Evolutionary conservation across 176 grass and related monocot species (phyloP), one percentile per base, ranked within the genome.

Genomic region (Themeda triandra): DNA sequence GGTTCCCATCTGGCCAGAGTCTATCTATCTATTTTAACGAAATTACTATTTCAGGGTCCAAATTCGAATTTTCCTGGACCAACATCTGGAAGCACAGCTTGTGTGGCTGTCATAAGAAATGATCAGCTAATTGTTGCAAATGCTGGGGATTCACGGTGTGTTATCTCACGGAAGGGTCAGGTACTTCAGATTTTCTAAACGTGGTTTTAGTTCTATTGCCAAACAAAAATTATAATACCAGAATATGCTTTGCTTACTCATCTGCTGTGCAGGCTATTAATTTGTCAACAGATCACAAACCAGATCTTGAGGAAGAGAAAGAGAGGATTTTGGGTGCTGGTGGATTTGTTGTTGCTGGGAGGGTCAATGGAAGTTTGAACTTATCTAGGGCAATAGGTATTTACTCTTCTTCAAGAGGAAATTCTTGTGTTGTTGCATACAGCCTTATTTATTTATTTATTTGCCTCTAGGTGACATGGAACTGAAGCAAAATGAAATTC

Each of bases 91-190:
- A 85, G 89, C 90, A 99, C 96, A 46, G 93, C 96, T 81, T 99
- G 96, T 80, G 96, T 96, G 74, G 93, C 93, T 78, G 51, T 99
- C 63, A 86, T 99, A 87, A 95, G 93, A 94, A 86, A 92, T 83
- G 88, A 91, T 69, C 81, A 92, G 86, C 88, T 99, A n/a, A 71
- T 96, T 88, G 93, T 99, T 42, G 91, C 91, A 87, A 99, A 99
- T 84, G 93, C 96, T 71, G 96, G 96, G 78, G 96, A 99, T 89
- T 99, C 96, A 48, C 96, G 96, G 49, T 94, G 94, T 85, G 89
- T 97, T 64, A 90, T 99, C 81, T 99, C 96, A 87, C 86, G 89
- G 79, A 99, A 94, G 79, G 96, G 96, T 84, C 91, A 87, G 80
- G 96, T 99, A 89, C 39, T 65, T 68, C 13, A 29, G 58, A 62